Percentiles rank a stretch among this genome's conserved stretches.
These are phyloP conservation scores for Flaveria sonorensis DNA, from an alignment of 129 eudicot genomes.

Conservation along the genomic window DNA sequence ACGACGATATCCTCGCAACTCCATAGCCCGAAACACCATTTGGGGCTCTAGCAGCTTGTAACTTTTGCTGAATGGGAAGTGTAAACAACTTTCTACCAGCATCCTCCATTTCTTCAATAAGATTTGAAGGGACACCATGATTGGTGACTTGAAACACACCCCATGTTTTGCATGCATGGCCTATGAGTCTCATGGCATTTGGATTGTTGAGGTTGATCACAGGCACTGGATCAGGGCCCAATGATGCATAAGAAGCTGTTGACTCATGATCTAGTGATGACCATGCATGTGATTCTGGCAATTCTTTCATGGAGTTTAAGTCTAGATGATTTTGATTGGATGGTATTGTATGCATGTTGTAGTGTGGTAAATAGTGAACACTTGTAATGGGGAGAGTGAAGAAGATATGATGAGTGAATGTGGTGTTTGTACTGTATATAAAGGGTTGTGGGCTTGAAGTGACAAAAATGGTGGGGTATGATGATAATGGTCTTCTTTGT, in stretches of 20 bases:
- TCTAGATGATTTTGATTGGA: constrained; percentile 49
- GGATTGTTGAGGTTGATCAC: constrained; percentile 50
- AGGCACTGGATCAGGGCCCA: constrained; percentile 37
- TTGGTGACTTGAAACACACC: constrained; percentile 74
- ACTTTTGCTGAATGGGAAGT: constrained; percentile 74
- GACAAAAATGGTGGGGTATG: constrained; percentile 38
- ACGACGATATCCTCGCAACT: constrained; percentile 70
- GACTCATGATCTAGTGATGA: constrained; percentile 14
- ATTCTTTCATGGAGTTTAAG: constrained; percentile 56
- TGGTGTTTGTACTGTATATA: constrained; percentile 37
- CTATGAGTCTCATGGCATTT: constrained; percentile 51
- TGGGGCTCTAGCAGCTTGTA: constrained; percentile 63
- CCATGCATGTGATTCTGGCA: constrained; percentile 92
- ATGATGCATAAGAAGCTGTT: background rate
- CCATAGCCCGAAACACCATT: constrained; percentile 78
- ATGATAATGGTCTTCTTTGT: constrained; percentile 17
- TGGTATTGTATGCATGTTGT: constrained; percentile 47
- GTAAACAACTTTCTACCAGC: constrained; percentile 47
- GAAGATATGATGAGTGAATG: constrained; percentile 39
- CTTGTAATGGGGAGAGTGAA: constrained; percentile 19
- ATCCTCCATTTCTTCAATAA: constrained; percentile 51
- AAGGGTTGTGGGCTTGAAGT: constrained; percentile 27
- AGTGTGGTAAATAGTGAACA: background rate
- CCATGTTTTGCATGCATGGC: constrained; percentile 87
- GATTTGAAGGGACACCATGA: constrained; percentile 49